Evolutionary conservation across 2,329 filamentous ascomycete genomes (phyloP).

Genomic region (Endocalyx cinctus): DNA sequence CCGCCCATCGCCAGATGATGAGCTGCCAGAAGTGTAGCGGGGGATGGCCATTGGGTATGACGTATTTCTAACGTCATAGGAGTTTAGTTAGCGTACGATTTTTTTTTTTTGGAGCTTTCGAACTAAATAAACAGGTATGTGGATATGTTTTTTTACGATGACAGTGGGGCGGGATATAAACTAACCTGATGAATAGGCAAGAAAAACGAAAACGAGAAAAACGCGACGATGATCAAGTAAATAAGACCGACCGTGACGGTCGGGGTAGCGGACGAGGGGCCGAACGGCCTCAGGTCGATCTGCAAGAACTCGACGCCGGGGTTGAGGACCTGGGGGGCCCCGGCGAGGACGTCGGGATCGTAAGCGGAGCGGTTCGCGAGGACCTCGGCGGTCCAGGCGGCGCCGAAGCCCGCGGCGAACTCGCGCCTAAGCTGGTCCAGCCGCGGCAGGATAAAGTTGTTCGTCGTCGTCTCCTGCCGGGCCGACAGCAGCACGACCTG

Average conservation of each 20-base stretch:
- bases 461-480: slow-evolving; percentile 51
- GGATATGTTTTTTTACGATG: background rate
- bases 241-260: slow-evolving; percentile 60
- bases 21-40: slow-evolving; percentile 55
- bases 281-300: slow-evolving; percentile 56
- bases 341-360: slow-evolving; percentile 22
- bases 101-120: too few relatives aligned
- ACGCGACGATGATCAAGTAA: slow-evolving; percentile 63
- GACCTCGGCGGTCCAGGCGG: slow-evolving; percentile 35
- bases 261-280: slow-evolving; percentile 48
- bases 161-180: background rate
- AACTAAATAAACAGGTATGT: too few relatives aligned
- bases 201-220: slow-evolving; percentile 63
- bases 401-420: slow-evolving; percentile 44
- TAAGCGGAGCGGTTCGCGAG: slow-evolving; percentile 35
- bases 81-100: too few relatives aligned
- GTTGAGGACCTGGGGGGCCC: slow-evolving; percentile 25
- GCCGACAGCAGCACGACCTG: slow-evolving; percentile 53
- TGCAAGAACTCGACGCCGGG: slow-evolving; percentile 24
- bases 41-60: slow-evolving; percentile 49
- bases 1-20: slow-evolving; percentile 52
- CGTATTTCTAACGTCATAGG: slow-evolving; percentile 38
- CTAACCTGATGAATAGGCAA: slow-evolving; percentile 54
- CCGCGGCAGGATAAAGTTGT: slow-evolving; percentile 48
- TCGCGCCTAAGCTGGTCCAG: slow-evolving; percentile 42